A percentile compares a stretch with the other conserved stretches of the same genome.
Evolutionary conservation across 176 grass and related monocot genomes (phyloP).

Genomic region (Guadua angustifolia): DNA sequence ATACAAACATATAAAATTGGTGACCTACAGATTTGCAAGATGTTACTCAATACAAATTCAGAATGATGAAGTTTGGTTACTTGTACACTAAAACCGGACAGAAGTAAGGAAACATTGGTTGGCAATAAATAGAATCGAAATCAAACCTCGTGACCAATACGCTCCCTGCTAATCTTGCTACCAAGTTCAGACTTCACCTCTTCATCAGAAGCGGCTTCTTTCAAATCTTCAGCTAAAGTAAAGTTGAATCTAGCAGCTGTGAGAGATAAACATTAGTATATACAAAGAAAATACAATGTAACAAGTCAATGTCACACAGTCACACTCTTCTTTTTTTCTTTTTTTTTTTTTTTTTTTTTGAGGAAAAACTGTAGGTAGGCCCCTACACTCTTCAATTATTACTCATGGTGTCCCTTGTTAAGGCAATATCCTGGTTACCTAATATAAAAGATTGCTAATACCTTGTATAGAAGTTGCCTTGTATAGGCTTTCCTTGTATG

Average conservation of each 20-base stretch:
- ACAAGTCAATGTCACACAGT: background rate
- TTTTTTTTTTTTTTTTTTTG: too few relatives aligned
- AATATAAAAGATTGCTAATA: too few relatives aligned
- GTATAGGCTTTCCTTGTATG: too few relatives aligned
- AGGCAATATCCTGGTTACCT: too few relatives aligned
- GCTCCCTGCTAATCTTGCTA: constrained; percentile 90
- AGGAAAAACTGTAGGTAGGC: too few relatives aligned
- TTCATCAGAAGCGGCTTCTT: constrained; percentile 83
- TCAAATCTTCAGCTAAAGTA: constrained; percentile 79
- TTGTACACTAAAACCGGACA: constrained; percentile 22
- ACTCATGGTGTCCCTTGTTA: background rate
- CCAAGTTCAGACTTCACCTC: constrained; percentile 80
- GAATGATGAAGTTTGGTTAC: background rate
- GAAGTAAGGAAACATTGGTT: background rate
- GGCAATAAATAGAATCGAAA: constrained; percentile 3
- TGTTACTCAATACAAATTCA: constrained; percentile 18
- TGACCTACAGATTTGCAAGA: constrained; percentile 23
- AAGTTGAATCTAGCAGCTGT: constrained; percentile 94
- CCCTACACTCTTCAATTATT: background rate
- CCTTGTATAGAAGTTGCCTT: too few relatives aligned
- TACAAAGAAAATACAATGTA: constrained; percentile 28
- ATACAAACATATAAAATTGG: constrained; percentile 36
- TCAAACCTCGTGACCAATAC: constrained; percentile 91
- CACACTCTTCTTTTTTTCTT: too few relatives aligned
- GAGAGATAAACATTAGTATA: constrained; percentile 36